phyloP scores from a whole-genome alignment of 805 yeast genomes.

The Barnettozyma botsteinii region DNA sequence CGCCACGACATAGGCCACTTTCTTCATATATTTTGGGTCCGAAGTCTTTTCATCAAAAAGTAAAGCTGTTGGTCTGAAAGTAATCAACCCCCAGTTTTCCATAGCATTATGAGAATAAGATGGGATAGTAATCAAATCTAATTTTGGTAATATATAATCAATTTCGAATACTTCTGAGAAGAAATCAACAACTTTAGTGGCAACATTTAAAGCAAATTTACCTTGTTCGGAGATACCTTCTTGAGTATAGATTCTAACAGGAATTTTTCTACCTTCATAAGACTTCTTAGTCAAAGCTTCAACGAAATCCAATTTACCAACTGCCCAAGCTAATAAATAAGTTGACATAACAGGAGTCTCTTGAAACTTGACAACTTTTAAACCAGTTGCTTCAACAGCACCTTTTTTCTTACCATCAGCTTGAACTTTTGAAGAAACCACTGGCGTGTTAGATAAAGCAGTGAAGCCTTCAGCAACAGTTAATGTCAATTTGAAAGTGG shows the following conservation, averaged over 20 bases:
- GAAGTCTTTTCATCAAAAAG: constrained; percentile 64
- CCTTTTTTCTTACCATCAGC: constrained; percentile 44
- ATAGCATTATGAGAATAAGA: constrained; percentile 83
- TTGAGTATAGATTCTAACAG: constrained; percentile 78
- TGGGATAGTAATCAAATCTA: constrained; percentile 75
- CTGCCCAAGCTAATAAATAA: constrained; percentile 74
- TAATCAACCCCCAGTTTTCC: constrained; percentile 82
- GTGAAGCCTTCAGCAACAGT: constrained; percentile 50
- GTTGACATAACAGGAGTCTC: constrained; percentile 80
- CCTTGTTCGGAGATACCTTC: constrained; percentile 72
- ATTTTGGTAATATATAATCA: constrained; percentile 74
- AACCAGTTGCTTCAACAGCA: constrained; percentile 30
- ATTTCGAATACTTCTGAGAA: constrained; percentile 69
- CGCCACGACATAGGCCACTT: constrained; percentile 80
- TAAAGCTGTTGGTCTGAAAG: constrained; percentile 74
- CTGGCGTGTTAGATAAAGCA: constrained; percentile 64
- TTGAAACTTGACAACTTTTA: constrained; percentile 41
- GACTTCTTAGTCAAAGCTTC: constrained; percentile 35
- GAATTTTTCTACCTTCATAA: constrained; percentile 55
- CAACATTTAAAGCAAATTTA: constrained; percentile 61
- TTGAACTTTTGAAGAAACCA: constrained; percentile 39
- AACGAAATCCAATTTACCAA: constrained; percentile 70
- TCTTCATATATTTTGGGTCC: constrained; percentile 52
- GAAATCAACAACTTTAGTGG: constrained; percentile 67
- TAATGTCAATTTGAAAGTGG: constrained; percentile 60